These are phyloP conservation scores for Bidens hawaiensis DNA, from an alignment of 140 eudicot species.

Conservation along the genomic window DNA sequence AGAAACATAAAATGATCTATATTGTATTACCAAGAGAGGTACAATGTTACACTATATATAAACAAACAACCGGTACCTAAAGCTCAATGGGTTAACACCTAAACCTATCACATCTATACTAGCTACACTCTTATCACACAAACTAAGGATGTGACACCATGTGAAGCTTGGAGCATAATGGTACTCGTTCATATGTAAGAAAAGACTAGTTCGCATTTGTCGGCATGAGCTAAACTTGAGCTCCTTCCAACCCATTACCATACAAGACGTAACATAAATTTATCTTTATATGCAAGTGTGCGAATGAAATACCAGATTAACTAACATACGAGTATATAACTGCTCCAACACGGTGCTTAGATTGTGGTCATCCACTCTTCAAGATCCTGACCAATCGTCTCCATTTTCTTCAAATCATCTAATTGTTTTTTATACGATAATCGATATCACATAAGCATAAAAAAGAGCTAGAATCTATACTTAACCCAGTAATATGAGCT, in stretches of 20 bases:
- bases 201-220: not conserved
- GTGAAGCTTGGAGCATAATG: not conserved
- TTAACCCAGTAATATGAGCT: too few relatives aligned
- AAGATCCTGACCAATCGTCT: too few relatives aligned
- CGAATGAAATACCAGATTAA: too few relatives aligned
- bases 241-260: not conserved
- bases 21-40: not conserved
- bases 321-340: too few relatives aligned
- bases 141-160: not conserved
- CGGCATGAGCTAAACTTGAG: not conserved
- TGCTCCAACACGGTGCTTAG: too few relatives aligned
- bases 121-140: not conserved
- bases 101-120: not conserved
- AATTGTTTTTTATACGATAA: too few relatives aligned
- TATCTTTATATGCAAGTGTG: too few relatives aligned
- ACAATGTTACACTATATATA: not conserved
- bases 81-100: not conserved
- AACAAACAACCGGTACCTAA: not conserved
- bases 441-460: too few relatives aligned
- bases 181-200: not conserved
- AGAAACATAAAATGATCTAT: not conserved
- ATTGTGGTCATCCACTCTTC: too few relatives aligned
- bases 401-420: too few relatives aligned
- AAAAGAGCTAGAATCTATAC: too few relatives aligned
- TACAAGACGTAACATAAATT: not conserved